A percentile compares a stretch with the other conserved stretches of the same genome.
Conservation (phyloP, 2,329 filamentous ascomycete species). For the Metarhizium robertsii region DNA sequence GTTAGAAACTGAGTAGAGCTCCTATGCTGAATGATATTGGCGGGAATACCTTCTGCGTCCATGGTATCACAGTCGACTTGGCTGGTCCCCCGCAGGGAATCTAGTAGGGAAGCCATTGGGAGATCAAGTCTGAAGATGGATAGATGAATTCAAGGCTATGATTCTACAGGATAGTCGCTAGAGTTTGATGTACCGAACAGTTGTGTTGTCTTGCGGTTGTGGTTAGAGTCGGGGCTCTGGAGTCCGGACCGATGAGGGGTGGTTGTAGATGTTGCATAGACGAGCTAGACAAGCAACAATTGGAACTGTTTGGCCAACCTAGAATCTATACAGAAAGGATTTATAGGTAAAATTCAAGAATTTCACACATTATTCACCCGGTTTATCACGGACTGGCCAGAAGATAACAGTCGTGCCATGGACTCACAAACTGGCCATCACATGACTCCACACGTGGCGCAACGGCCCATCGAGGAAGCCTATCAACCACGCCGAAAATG, state of each 20-base stretch:
- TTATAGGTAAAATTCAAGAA: no score
- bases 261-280: background rate
- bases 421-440: background rate
- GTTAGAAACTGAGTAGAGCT: no score
- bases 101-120: slow-evolving; percentile 17
- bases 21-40: no score
- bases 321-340: no score
- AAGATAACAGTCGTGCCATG: background rate
- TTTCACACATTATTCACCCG: no score
- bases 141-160: no score
- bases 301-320: no score
- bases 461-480: background rate
- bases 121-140: no score
- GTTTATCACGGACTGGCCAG: no score
- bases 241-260: background rate
- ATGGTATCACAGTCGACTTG: slow-evolving; percentile 28
- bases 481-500: background rate
- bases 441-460: slow-evolving; percentile 5
- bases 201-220: background rate
- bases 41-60: slow-evolving; percentile 19
- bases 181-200: background rate
- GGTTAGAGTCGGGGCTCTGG: background rate
- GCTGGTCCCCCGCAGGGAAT: slow-evolving; percentile 17
- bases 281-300: no score
- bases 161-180: background rate